phyloP scores from a whole-genome alignment of 306 rosid genomes.

The Casuarina equisetifolia region DNA sequence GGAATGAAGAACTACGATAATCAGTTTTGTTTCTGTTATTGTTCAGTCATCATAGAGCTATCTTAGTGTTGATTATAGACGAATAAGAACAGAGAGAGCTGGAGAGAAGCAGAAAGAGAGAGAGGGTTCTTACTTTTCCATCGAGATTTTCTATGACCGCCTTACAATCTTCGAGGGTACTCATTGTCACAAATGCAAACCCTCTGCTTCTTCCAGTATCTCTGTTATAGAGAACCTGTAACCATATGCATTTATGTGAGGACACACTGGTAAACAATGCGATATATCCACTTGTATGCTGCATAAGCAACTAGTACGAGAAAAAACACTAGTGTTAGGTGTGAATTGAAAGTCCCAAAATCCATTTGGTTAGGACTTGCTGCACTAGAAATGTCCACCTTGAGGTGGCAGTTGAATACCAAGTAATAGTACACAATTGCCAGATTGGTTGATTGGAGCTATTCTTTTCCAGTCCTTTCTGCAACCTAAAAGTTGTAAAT shows the following conservation, averaged over 20 bases:
- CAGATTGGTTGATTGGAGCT: background rate
- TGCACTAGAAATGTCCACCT: background rate
- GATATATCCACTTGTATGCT: background rate
- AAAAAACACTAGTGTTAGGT: background rate
- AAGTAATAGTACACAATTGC: background rate
- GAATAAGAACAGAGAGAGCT: background rate
- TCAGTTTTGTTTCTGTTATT: background rate
- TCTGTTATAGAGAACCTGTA: conserved; percentile 80
- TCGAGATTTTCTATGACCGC: conserved; percentile 71
- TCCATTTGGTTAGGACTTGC: background rate
- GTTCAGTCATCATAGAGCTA: conserved; percentile 1
- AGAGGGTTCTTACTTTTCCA: conserved; percentile 64
- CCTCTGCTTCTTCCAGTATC: conserved; percentile 88
- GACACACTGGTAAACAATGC: background rate
- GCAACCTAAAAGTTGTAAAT: background rate
- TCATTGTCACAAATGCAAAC: conserved; percentile 97
- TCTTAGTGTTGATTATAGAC: background rate
- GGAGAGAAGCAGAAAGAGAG: background rate
- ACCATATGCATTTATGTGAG: conserved; percentile 19
- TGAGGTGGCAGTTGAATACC: background rate
- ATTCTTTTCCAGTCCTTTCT: background rate
- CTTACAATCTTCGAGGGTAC: conserved; percentile 69
- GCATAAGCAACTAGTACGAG: conserved; percentile 5
- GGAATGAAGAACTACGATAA: background rate
- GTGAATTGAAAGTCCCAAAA: background rate